Evolutionary conservation across 192 early-diverging fungal genomes (phyloP).

Genomic region (Backusella psychrophila): DNA sequence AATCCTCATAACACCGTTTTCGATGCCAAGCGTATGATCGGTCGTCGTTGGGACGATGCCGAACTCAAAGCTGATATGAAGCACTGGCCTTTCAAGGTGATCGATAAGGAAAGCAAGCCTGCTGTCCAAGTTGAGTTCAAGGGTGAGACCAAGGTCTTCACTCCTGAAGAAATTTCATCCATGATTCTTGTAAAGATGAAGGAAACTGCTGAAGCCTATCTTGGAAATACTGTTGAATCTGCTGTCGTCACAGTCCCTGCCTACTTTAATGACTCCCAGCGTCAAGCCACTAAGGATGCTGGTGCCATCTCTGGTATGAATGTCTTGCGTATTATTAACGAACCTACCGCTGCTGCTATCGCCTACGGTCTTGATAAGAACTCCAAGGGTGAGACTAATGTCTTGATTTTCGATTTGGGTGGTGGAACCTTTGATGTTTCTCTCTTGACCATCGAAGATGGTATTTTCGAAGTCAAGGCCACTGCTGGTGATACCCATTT

Average conservation of each 20-base stretch:
- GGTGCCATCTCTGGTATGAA: constrained; percentile 86
- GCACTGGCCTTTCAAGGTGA: constrained; percentile 93
- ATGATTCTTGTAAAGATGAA: constrained; percentile 98
- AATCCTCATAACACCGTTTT: constrained; percentile 98
- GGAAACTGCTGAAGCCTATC: constrained; percentile 86
- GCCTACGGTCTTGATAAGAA: constrained; percentile 83
- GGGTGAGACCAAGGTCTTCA: constrained; percentile 94
- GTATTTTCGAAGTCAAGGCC: constrained; percentile 98
- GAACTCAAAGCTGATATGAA: constrained; percentile 99
- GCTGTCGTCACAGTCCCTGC: constrained; percentile 97
- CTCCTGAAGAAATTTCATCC: constrained; percentile 96
- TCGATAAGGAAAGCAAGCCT: constrained; percentile 86
- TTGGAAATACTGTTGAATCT: constrained; percentile 81
- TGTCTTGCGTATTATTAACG: constrained; percentile 93
- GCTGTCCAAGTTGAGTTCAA: constrained; percentile 89
- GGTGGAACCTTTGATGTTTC: constrained; percentile 99
- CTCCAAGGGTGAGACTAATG: constrained; percentile 95
- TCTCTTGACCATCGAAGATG: constrained; percentile 94
- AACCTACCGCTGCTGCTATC: constrained; percentile 91
- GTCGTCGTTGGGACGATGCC: constrained; percentile 82
- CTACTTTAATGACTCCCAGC: constrained; percentile 97
- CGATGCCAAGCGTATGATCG: constrained; percentile 97
- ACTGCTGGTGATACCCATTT: constrained; percentile 99
- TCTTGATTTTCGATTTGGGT: constrained; percentile 97
- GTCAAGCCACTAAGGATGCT: constrained; percentile 94